These are phyloP conservation scores for Kockiozyma suomiensis DNA, from an alignment of 805 yeast genomes.

Conservation along the genomic window DNA sequence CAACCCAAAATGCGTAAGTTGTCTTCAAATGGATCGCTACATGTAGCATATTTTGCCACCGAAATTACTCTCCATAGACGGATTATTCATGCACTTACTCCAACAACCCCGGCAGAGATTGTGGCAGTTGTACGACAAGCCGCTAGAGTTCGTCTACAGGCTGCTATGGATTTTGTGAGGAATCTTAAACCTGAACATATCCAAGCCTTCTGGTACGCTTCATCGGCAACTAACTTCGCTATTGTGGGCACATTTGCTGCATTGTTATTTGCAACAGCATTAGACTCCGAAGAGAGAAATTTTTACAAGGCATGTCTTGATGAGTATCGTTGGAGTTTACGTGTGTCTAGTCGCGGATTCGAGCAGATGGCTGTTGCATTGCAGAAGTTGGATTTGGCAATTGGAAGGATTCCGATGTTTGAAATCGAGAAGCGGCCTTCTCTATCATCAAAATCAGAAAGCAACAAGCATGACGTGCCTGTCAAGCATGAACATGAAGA, in stretches of 20 bases:
- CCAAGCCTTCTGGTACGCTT: slow-evolving; percentile 38
- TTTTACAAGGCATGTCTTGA: slow-evolving; percentile 68
- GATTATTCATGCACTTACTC: slow-evolving; percentile 49
- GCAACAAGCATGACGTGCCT: slow-evolving; percentile 21
- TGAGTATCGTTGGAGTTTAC: slow-evolving; percentile 75
- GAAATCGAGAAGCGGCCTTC: slow-evolving; percentile 18
- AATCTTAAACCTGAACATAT: slow-evolving; percentile 36
- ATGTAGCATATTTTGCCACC: slow-evolving; percentile 37
- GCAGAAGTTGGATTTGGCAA: slow-evolving; percentile 66
- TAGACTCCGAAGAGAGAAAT: slow-evolving; percentile 68
- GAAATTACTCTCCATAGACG: slow-evolving; percentile 38
- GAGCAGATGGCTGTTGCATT: slow-evolving; percentile 78
- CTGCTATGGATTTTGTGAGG: slow-evolving; percentile 38
- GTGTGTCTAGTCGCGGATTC: slow-evolving; percentile 74
- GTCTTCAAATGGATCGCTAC: slow-evolving; percentile 60
- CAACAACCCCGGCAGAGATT: slow-evolving; percentile 44
- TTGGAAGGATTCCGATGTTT: slow-evolving; percentile 66
- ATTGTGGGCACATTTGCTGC: slow-evolving; percentile 42
- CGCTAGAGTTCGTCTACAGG: slow-evolving; percentile 23
- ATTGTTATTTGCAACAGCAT: slow-evolving; percentile 39
- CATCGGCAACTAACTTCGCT: slow-evolving; percentile 31
- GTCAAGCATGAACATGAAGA: neutral
- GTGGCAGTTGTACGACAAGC: slow-evolving; percentile 41
- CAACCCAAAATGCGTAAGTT: slow-evolving; percentile 66
- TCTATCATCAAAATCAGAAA: neutral